Percentiles rank a stretch among this genome's conserved stretches.
phyloP scores from a whole-genome alignment of 371 early-diverging fungal species.

The Mucor racemosus region DNA sequence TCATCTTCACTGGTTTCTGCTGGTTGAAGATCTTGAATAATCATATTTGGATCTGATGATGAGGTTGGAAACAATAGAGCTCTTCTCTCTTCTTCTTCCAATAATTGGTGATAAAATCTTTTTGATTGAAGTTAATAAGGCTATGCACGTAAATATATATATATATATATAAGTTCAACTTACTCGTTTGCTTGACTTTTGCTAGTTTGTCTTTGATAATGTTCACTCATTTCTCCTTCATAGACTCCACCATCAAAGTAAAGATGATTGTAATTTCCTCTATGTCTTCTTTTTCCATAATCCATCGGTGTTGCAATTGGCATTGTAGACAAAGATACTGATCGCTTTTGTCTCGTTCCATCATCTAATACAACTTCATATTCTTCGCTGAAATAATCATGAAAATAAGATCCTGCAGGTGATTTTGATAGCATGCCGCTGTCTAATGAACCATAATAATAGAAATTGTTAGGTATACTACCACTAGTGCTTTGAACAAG shows the following conservation, averaged over 20 bases:
- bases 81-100: constrained; percentile 20
- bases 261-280: constrained; percentile 25
- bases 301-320: constrained; percentile 16
- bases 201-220: not conserved
- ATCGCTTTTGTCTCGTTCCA: constrained; percentile 33
- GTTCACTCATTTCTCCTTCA: not conserved
- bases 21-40: constrained; percentile 93
- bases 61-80: constrained; percentile 3
- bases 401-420: constrained; percentile 24
- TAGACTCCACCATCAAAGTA: constrained; percentile 13
- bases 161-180: not conserved
- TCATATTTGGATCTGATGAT: constrained; percentile 21
- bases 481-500: constrained; percentile 10
- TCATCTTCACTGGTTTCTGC: constrained; percentile 79
- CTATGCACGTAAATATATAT: not conserved
- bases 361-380: constrained; percentile 39
- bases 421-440: constrained; percentile 18
- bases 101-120: constrained; percentile 26
- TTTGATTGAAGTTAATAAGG: not conserved
- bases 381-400: constrained; percentile 26
- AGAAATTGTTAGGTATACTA: constrained; percentile 27
- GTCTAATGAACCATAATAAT: constrained; percentile 30
- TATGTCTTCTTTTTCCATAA: constrained; percentile 15
- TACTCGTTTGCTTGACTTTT: constrained; percentile 18
- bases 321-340: constrained; percentile 37